These are phyloP conservation scores for Verticillium isaacii DNA, from an alignment of 2,329 filamentous ascomycete species.

Conservation along the genomic window DNA sequence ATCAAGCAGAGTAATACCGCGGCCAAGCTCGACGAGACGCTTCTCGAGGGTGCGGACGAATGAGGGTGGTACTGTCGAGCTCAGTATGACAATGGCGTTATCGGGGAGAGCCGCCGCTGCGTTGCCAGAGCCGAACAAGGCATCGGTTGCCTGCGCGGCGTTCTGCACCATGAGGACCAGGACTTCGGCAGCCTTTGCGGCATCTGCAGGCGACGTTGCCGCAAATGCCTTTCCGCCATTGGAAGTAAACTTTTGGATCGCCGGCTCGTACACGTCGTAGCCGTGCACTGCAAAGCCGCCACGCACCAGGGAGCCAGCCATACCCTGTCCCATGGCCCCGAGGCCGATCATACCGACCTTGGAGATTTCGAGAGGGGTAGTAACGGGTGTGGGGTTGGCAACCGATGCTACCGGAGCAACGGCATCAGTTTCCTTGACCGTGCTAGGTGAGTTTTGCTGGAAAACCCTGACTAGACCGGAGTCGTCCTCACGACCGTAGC, in stretches of 20 bases:
- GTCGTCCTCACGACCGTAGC: slow-evolving; percentile 21
- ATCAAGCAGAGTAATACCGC: slow-evolving; percentile 23
- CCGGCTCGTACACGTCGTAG: slow-evolving; percentile 24
- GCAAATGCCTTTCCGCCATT: slow-evolving; percentile 16
- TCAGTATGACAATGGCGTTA: slow-evolving; percentile 25
- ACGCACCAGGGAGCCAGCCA: slow-evolving; percentile 70
- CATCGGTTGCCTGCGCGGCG: slow-evolving; percentile 23
- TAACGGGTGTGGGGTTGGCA: slow-evolving; percentile 11
- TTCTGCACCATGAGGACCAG: slow-evolving; percentile 32
- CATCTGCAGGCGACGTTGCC: slow-evolving; percentile 21
- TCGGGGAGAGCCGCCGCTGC: slow-evolving; percentile 19
- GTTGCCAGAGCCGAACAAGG: slow-evolving; percentile 24
- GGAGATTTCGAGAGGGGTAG: slow-evolving; percentile 16
- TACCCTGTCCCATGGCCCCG: slow-evolving; percentile 77
- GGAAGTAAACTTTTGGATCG: slow-evolving; percentile 22
- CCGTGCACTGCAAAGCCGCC: slow-evolving; percentile 48
- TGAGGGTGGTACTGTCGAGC: slow-evolving; percentile 29
- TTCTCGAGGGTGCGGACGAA: slow-evolving; percentile 17
- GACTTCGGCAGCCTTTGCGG: slow-evolving; percentile 21
- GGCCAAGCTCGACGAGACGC: slow-evolving; percentile 15
- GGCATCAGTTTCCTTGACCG: slow-evolving; percentile 6
- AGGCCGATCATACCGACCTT: slow-evolving; percentile 61
- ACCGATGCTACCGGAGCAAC: not conserved
- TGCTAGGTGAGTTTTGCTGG: slow-evolving; percentile 12
- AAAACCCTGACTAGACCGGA: slow-evolving; percentile 21